Evolutionary conservation across 345 rosid species (phyloP).

Genomic region (Crucihimalaya himalaica): DNA sequence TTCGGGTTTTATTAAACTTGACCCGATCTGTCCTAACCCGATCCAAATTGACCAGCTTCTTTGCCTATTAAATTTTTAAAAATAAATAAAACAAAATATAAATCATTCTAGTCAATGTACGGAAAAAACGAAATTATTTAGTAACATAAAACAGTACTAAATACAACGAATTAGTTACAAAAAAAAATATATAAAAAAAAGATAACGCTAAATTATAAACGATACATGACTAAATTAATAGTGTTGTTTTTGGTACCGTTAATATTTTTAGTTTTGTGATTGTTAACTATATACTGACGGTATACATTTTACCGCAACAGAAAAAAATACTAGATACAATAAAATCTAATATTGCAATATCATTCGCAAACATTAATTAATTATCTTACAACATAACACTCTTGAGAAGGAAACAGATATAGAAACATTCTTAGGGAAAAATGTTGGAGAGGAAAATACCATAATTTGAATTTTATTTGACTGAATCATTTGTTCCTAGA

Average conservation of each 20-base stretch:
- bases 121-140: too few species aligned
- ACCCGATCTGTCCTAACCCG: slow-evolving; percentile 9
- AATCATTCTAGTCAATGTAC: too few species aligned
- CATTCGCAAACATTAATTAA: not conserved
- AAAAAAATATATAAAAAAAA: too few species aligned
- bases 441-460: not conserved
- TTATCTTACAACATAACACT: slow-evolving; percentile 9
- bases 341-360: not conserved
- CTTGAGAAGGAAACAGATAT: too few species aligned
- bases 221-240: too few species aligned
- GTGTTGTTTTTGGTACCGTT: too few species aligned
- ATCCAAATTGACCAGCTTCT: not conserved
- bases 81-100: not conserved
- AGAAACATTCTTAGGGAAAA: not conserved
- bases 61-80: not conserved
- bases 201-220: too few species aligned
- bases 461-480: not conserved
- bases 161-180: too few species aligned
- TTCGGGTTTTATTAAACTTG: slow-evolving; percentile 1
- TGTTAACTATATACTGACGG: too few species aligned
- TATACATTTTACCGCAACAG: too few species aligned
- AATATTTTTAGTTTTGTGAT: too few species aligned
- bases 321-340: not conserved
- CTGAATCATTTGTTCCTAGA: slow-evolving; percentile 4
- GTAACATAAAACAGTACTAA: too few species aligned